Evolutionary conservation across 2,329 filamentous ascomycete species (phyloP), one percentile per base, ranked within the genome.

Genomic region (Knoxdaviesia proteae): DNA sequence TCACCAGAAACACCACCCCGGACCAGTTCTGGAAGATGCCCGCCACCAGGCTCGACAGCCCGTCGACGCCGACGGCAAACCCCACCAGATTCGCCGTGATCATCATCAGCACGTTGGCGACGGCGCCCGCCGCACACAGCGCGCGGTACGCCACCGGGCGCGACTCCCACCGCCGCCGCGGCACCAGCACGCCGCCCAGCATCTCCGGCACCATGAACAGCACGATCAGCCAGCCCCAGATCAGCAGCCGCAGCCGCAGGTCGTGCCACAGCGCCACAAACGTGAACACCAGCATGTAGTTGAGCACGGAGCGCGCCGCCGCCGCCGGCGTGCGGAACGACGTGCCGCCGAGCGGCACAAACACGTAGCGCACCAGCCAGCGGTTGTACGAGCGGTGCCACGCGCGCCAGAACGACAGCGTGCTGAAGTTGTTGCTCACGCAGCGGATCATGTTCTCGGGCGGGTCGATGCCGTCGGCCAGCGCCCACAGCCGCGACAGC

Each of bases 181-280:
- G 87, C 57, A 98, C 93, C 0, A 87, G 45, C 36, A 74, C 63
- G 0, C 67, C 65, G 0, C 76, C 84, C 6, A 81, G 62, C 50
- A 88, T 73, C 63, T 98, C 90, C 0, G 90, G 90, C 6, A 94
- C 57, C 58, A 98, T 84, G 60, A 98, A 98, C 30, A 96, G 62
- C 0, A 92, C 87, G 48, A 98, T 76, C 36, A 98, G 69, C 90
- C 90, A 98, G 32, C 90, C 88, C 90, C 90, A 98, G 58, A 93
- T 80, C 33, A 98, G 69, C 36, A 98, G 67, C 7, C 80, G 74
- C 32, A 96, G 71, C 60, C 93, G 80, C 53, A 98, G 93, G 53
- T 98, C 90, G 60, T 98, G 90, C 90, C 90, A 98, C 32, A 98
- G 66, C 0, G 90, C 92, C 30, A 98, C 90, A 53, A 98, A 98